phyloP scores from a whole-genome alignment of 306 rosid species.

The Psophocarpus tetragonolobus region DNA sequence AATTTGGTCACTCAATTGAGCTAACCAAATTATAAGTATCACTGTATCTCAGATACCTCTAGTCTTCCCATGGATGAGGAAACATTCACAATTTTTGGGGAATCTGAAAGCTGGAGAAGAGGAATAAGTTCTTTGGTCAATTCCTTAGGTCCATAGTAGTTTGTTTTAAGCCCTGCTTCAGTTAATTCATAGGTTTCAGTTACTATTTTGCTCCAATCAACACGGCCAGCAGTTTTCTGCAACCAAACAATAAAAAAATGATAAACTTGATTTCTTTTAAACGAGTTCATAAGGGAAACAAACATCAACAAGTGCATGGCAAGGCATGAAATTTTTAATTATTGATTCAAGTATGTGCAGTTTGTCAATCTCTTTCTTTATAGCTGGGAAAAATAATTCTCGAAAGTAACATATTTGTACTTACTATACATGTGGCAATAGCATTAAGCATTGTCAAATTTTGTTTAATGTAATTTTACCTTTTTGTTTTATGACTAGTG shows the following conservation, averaged over 20 bases:
- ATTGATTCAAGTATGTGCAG: not conserved
- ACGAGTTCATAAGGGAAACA: not conserved
- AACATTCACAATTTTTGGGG: conserved; percentile 64
- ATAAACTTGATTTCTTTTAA: not conserved
- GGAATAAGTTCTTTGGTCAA: conserved; percentile 46
- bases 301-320: not conserved
- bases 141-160: conserved; percentile 58
- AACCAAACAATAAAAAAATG: not conserved
- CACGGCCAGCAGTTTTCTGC: conserved; percentile 15
- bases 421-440: not conserved
- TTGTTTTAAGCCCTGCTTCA: conserved; percentile 48
- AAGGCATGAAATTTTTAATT: not conserved
- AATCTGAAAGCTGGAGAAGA: conserved; percentile 55
- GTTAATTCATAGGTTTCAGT: conserved; percentile 34
- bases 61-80: conserved; percentile 40
- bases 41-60: conserved; percentile 35
- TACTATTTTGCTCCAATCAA: conserved; percentile 35
- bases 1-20: not conserved
- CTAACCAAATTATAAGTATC: not conserved
- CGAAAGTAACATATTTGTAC: not conserved
- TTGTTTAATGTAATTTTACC: not conserved
- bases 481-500: too few relatives aligned
- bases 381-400: not conserved
- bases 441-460: not conserved
- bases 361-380: not conserved